Evolutionary conservation across 768 basidiomycete species (phyloP), one percentile per base, ranked within the genome.

Genomic region (Macrocybe gigantea): DNA sequence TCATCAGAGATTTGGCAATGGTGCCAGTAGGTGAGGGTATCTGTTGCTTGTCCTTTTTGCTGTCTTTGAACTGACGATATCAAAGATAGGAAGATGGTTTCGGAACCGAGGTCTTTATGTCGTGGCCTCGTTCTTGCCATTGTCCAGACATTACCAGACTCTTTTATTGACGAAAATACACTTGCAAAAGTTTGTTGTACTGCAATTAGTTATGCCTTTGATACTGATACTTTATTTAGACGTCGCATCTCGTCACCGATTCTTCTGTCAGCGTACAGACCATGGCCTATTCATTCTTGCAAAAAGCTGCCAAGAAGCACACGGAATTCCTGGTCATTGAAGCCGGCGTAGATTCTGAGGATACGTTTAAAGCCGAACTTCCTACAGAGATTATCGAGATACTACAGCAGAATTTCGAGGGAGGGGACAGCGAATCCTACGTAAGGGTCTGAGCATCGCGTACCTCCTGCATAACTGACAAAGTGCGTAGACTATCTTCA

Each of bases 291-390:
- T 72, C 76, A 38, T 71, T 96, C 2, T 72, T 95, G 22, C 76
- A 73, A 33, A 71, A 71, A 39, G 85, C 89, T 8, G 83, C 92
- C 13, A 70, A 71, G 54, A 85, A 81, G 58, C 75, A 80, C 33
- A 95, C 93, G 0, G 87, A 93, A 47, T 67, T 88, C 49, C 72
- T 93, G 38, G 91, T 96, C 29, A 79, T 97, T 34, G 92, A 97
- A 58, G 84, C 85, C 2, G 89, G 83, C 6, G 85, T 92, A 10
- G 88, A 92, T 41, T 74, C 78, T 0, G 85, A 89, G 44, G 76
- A 69, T 2, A 58, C 59, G 1, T 59, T 79, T 33, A 72, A 73
- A 39, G 68, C 78, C 14, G 70, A 77, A 15, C 67, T 95, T 8
- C 91, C 94, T 0, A 8, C 44, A 0, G 85, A 90, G 56, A 68